A percentile compares a stretch with the other conserved stretches of the same genome.
Evolutionary conservation across 805 yeast genomes (phyloP).

Genomic region (Debaryomyces prosopidis): DNA sequence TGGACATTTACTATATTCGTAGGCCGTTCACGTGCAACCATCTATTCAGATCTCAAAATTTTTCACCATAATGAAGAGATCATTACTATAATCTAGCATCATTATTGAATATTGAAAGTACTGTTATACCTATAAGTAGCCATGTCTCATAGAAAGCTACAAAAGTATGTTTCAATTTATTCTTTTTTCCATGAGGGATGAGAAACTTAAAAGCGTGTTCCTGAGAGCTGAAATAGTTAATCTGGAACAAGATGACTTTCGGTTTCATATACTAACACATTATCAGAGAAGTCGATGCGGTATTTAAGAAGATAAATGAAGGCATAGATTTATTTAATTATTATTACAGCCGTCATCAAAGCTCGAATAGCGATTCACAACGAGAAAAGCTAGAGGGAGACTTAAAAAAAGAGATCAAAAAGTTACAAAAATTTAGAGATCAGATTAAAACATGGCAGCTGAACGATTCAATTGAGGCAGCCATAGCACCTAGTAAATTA

Average conservation of each 20-base stretch:
- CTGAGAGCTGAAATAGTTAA: too few species aligned
- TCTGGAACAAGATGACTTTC: background rate
- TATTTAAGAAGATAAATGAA: slow-evolving; percentile 46
- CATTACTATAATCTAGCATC: background rate
- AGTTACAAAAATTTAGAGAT: slow-evolving; percentile 46
- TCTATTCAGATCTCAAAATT: slow-evolving; percentile 12
- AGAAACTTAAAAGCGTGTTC: too few species aligned
- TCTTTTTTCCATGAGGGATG: background rate
- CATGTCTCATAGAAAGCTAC: slow-evolving; percentile 35
- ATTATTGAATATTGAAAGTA: background rate
- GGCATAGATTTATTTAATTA: slow-evolving; percentile 47
- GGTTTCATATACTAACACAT: slow-evolving; percentile 4
- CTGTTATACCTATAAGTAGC: background rate
- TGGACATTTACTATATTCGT: background rate
- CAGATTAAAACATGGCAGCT: slow-evolving; percentile 48
- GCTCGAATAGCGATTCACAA: slow-evolving; percentile 40
- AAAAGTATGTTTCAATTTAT: slow-evolving; percentile 29
- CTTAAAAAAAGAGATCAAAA: slow-evolving; percentile 46
- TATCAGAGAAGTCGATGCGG: slow-evolving; percentile 39
- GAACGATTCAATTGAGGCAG: slow-evolving; percentile 28
- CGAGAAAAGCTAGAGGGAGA: slow-evolving; percentile 46
- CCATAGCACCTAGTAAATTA: slow-evolving; percentile 25
- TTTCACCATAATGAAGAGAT: slow-evolving; percentile 6
- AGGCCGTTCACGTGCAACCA: background rate
- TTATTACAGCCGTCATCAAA: slow-evolving; percentile 44